These are phyloP conservation scores for Helianthus tuberosus DNA, from an alignment of 129 eudicot species.

Conservation along the genomic window DNA sequence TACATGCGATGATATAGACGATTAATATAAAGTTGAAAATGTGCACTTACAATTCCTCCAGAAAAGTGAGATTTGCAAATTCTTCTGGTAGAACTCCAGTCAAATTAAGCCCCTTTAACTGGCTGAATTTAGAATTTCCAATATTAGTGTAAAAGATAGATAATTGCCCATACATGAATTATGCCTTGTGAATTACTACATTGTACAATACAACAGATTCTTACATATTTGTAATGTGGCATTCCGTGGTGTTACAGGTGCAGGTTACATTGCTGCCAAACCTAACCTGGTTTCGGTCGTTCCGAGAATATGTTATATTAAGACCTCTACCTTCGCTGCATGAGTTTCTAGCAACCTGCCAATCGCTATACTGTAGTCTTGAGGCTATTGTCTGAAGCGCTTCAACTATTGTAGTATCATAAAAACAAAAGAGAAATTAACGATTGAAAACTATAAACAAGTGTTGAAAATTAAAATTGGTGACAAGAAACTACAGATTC, in stretches of 20 bases:
- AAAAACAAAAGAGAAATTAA: neutral
- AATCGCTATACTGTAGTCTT: conserved; percentile 46
- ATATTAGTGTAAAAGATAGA: conserved; percentile 15
- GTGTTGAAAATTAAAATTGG: neutral
- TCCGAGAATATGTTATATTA: conserved; percentile 10
- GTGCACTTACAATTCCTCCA: conserved; percentile 68
- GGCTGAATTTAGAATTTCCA: conserved; percentile 40
- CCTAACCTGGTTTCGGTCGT: neutral
- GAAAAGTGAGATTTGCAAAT: conserved; percentile 61
- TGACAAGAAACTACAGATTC: neutral
- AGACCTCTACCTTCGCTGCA: conserved; percentile 54
- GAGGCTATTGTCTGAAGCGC: conserved; percentile 58
- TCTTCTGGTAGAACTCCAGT: conserved; percentile 77
- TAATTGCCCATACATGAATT: neutral
- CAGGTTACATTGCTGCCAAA: conserved; percentile 62
- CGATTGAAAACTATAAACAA: neutral
- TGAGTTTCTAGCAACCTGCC: conserved; percentile 55
- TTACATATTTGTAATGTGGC: conserved; percentile 84
- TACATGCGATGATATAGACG: neutral
- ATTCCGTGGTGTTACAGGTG: conserved; percentile 55
- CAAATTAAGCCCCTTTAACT: conserved; percentile 75
- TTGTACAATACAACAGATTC: conserved; percentile 3
- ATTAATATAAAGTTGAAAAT: conserved; percentile 7
- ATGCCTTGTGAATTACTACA: neutral
- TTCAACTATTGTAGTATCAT: conserved; percentile 47